phyloP scores from a whole-genome alignment of 2,329 filamentous ascomycete genomes.

The Aureobasidium sp. region DNA sequence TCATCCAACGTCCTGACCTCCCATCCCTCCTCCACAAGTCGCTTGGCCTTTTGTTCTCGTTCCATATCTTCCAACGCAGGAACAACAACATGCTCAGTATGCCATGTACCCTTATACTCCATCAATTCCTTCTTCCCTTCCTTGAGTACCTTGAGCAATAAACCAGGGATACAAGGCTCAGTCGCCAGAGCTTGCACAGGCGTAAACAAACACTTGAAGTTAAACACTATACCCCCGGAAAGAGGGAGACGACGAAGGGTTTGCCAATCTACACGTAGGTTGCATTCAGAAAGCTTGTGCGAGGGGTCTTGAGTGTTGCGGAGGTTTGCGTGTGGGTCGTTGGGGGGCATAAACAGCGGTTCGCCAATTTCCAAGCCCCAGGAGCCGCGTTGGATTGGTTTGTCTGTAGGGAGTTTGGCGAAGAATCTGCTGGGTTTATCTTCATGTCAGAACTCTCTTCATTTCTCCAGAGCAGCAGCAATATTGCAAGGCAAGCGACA shows the following conservation, averaged over 20 bases:
- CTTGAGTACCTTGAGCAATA: slow-evolving; percentile 55
- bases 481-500: background rate
- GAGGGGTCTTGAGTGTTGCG: slow-evolving; percentile 33
- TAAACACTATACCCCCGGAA: slow-evolving; percentile 70
- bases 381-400: slow-evolving; percentile 74
- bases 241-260: slow-evolving; percentile 72
- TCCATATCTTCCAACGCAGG: slow-evolving; percentile 59
- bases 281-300: slow-evolving; percentile 47
- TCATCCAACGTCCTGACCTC: slow-evolving; percentile 63
- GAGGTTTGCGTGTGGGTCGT: too few relatives aligned
- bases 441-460: background rate
- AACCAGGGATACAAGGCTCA: slow-evolving; percentile 64
- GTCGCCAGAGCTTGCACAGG: slow-evolving; percentile 61
- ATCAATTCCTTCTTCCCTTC: slow-evolving; percentile 65
- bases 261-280: slow-evolving; percentile 81
- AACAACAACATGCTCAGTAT: slow-evolving; percentile 65
- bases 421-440: slow-evolving; percentile 55
- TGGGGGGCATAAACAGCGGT: slow-evolving; percentile 62
- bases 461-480: background rate
- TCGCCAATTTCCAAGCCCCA: slow-evolving; percentile 75
- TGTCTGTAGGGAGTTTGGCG: slow-evolving; percentile 64
- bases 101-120: slow-evolving; percentile 77
- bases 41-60: slow-evolving; percentile 57
- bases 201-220: slow-evolving; percentile 83
- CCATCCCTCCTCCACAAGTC: slow-evolving; percentile 57